A percentile compares a stretch with the other conserved stretches of the same genome.
These are phyloP conservation scores for Tuber borchii DNA, from an alignment of 495 filamentous ascomycete species.

Conservation along the genomic window DNA sequence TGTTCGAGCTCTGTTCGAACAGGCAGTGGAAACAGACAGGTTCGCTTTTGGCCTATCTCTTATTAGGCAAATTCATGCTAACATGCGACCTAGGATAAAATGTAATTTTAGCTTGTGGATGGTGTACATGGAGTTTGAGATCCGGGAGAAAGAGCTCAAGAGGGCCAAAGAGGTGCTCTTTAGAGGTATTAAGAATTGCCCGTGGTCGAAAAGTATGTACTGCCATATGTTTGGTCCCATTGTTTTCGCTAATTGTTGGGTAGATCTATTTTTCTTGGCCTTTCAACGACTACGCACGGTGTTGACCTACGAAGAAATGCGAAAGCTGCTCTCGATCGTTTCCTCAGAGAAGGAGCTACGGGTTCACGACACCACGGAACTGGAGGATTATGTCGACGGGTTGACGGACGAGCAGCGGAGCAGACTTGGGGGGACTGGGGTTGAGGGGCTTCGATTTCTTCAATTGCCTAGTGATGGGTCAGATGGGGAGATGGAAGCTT, in stretches of 20 bases:
- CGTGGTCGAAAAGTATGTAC: conserved; percentile 67
- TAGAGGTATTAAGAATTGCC: conserved; percentile 63
- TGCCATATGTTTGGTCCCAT: not conserved
- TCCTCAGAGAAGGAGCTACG: conserved; percentile 40
- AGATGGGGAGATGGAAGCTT: conserved; percentile 31
- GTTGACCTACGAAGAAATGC: conserved; percentile 30
- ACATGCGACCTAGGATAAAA: conserved; percentile 24
- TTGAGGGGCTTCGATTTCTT: conserved; percentile 5
- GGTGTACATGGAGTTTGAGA: conserved; percentile 52
- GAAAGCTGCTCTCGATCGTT: conserved; percentile 35
- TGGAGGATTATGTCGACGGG: conserved; percentile 34
- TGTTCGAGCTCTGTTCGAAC: conserved; percentile 63
- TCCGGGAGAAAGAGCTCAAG: conserved; percentile 42
- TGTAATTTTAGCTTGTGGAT: conserved; percentile 57
- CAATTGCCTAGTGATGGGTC: conserved; percentile 27
- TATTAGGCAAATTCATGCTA: not conserved
- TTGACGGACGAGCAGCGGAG: conserved; percentile 11
- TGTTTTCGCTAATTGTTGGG: conserved; percentile 11
- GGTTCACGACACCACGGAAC: conserved; percentile 36
- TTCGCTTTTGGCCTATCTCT: conserved; percentile 7
- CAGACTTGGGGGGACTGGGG: conserved; percentile 6
- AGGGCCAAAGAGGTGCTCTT: conserved; percentile 59
- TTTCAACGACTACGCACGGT: conserved; percentile 23
- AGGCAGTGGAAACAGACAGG: conserved; percentile 51
- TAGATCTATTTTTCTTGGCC: conserved; percentile 37